Evolutionary conservation across 352 stramenopile genomes (phyloP).

Genomic region (Globisporangium irregulare): DNA sequence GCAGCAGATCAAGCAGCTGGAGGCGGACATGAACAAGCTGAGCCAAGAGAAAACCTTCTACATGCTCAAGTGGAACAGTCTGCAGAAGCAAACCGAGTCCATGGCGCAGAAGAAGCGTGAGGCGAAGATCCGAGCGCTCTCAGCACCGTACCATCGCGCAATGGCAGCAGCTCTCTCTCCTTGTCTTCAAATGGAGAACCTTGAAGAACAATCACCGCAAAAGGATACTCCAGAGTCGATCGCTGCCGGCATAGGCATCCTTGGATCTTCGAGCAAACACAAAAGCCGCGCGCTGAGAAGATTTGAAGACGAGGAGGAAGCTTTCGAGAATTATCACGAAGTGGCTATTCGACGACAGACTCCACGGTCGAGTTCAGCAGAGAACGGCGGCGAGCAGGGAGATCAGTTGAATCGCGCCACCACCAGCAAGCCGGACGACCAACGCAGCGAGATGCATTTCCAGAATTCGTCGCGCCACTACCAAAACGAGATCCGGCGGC

Average conservation of each 20-base stretch:
- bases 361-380: neutral
- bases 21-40: slow-evolving; percentile 41
- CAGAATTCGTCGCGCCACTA: slow-evolving; percentile 49
- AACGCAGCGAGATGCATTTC: slow-evolving; percentile 21
- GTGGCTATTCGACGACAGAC: slow-evolving; percentile 20
- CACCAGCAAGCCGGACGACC: neutral
- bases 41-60: slow-evolving; percentile 48
- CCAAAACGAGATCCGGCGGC: slow-evolving; percentile 63
- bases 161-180: slow-evolving; percentile 5
- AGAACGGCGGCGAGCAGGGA: neutral
- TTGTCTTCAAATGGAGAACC: neutral
- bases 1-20: slow-evolving; percentile 44
- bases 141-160: slow-evolving; percentile 30
- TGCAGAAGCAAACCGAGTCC: slow-evolving; percentile 42
- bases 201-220: neutral
- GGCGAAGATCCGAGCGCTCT: slow-evolving; percentile 49
- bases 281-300: neutral
- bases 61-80: slow-evolving; percentile 40
- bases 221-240: neutral
- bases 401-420: neutral
- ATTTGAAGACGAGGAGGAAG: slow-evolving; percentile 38
- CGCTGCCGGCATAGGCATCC: neutral
- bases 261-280: neutral
- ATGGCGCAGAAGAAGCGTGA: slow-evolving; percentile 37
- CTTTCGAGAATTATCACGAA: slow-evolving; percentile 31